These are phyloP conservation scores for Didymella pinodella DNA, from an alignment of 2,329 filamentous ascomycete genomes.

Conservation along the genomic window DNA sequence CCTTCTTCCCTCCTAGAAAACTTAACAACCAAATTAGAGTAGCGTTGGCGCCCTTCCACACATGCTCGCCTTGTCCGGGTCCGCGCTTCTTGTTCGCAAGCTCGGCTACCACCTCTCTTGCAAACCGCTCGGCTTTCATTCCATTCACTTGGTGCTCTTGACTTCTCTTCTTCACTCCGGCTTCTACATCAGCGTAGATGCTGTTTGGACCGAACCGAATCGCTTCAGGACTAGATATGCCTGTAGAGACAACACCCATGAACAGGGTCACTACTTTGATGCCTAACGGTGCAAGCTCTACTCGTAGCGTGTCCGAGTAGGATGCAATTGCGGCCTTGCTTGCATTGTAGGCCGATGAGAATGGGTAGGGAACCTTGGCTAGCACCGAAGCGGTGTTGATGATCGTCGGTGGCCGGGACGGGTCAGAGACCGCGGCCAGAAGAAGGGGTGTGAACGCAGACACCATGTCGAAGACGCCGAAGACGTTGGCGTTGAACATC, in stretches of 20 bases:
- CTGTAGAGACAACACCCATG: slow-evolving; percentile 4
- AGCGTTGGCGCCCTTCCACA: not conserved
- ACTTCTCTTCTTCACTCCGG: not conserved
- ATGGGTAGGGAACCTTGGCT: slow-evolving; percentile 27
- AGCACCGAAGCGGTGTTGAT: slow-evolving; percentile 13
- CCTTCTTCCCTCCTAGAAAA: not conserved
- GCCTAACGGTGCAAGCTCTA: slow-evolving; percentile 62
- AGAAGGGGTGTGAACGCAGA: slow-evolving; percentile 61
- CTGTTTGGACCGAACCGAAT: not conserved
- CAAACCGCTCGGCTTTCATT: not conserved
- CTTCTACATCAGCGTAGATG: not conserved
- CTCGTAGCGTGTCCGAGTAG: slow-evolving; percentile 63
- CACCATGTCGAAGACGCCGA: slow-evolving; percentile 62
- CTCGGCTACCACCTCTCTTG: not conserved
- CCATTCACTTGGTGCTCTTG: not conserved
- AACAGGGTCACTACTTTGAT: slow-evolving; percentile 27
- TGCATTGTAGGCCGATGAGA: slow-evolving; percentile 57
- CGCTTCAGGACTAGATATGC: not conserved
- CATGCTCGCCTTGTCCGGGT: not conserved
- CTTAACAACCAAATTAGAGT: not conserved
- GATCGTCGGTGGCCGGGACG: slow-evolving; percentile 5
- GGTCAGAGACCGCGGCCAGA: slow-evolving; percentile 26
- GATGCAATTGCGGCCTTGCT: slow-evolving; percentile 65
- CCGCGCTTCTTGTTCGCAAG: not conserved
- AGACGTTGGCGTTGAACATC: slow-evolving; percentile 60